Evolutionary conservation across 306 rosid species (phyloP), one percentile per base, ranked within the genome.

Genomic region (Vigna nakashimae): DNA sequence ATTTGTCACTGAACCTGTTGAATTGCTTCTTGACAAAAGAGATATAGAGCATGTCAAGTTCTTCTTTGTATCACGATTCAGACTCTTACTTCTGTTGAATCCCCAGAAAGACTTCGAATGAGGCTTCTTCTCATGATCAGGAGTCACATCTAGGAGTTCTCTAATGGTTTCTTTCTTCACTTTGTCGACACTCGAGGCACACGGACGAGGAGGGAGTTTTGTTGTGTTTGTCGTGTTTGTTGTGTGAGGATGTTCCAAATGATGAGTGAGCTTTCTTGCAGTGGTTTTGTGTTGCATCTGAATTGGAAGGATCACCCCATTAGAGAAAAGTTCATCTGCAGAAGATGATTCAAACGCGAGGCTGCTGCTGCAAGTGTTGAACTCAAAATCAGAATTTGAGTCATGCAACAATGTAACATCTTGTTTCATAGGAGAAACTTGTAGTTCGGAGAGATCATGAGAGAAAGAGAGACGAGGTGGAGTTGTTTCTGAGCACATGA

Each of bases 261-360:
- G 34, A 50, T 69, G 80, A 6, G 49, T 72, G 24, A 73, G 77
- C 65, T 76, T 85, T 49, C 50, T 60, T 15, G 80, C 64, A 26
- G 24, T 22, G 78, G 62, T 55, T 36, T 53, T 83, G 11, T 84
- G 75, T 76, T 77, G 85, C n/a, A 79, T 84, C 38, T 86, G 88
- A 26, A 75, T 82, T 2, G 99, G 96, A 81, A 88, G 90, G 77
- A 95, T 91, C 10, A 89, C 45, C 0, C 98, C 99, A 83, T 92
- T 88, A 9, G 88, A 90, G 82, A 95, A 95, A 60, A 95, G 94
- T 75, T 95, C 98, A 84, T 92, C 99, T 17, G 99, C 98, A 1
- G 91, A 85, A 58, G 91, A 87, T 71, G 91, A 79, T 51, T 86
- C 85, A 70, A 80, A 79, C 30, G 67, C 86, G 63, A 77, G 68